phyloP scores from a whole-genome alignment of 2,329 filamentous ascomycete species.

The Knufia fluminis region DNA sequence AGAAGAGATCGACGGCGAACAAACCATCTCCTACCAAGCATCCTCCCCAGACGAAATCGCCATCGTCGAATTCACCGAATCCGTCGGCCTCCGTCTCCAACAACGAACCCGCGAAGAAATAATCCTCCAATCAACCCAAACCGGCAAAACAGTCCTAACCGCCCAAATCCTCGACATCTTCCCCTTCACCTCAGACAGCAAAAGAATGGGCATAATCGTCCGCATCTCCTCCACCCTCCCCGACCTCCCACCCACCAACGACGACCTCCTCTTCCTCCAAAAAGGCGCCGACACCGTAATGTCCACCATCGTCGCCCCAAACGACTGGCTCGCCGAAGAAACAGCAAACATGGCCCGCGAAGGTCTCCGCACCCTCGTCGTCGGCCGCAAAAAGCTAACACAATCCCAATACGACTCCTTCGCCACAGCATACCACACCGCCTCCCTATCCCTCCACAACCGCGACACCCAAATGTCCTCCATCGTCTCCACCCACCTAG shows the following conservation, averaged over 20 bases:
- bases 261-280: slow-evolving; percentile 97
- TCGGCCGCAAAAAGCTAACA: slow-evolving; percentile 83
- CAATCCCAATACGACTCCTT: slow-evolving; percentile 73
- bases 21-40: slow-evolving; percentile 81
- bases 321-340: slow-evolving; percentile 98
- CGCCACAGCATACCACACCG: slow-evolving; percentile 62
- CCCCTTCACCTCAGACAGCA: slow-evolving; percentile 94
- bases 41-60: slow-evolving; percentile 97
- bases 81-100: slow-evolving; percentile 73
- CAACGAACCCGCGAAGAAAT: slow-evolving; percentile 84
- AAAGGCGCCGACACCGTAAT: slow-evolving; percentile 98
- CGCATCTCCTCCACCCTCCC: slow-evolving; percentile 56
- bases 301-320: slow-evolving; percentile 86
- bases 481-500: slow-evolving; percentile 71
- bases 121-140: slow-evolving; percentile 66
- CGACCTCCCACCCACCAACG: slow-evolving; percentile 38
- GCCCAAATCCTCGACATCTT: slow-evolving; percentile 90
- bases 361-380: slow-evolving; percentile 83
- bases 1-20: slow-evolving; percentile 70
- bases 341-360: slow-evolving; percentile 99
- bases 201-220: slow-evolving; percentile 95
- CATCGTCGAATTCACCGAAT: slow-evolving; percentile 91
- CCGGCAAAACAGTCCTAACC: slow-evolving; percentile 64
- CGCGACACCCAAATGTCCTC: slow-evolving; percentile 74
- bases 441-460: slow-evolving; percentile 67